A percentile compares a stretch with the other conserved stretches of the same genome.
Conservation (phyloP, 2,329 filamentous ascomycete species). For the Aspergillus brasiliensis region DNA sequence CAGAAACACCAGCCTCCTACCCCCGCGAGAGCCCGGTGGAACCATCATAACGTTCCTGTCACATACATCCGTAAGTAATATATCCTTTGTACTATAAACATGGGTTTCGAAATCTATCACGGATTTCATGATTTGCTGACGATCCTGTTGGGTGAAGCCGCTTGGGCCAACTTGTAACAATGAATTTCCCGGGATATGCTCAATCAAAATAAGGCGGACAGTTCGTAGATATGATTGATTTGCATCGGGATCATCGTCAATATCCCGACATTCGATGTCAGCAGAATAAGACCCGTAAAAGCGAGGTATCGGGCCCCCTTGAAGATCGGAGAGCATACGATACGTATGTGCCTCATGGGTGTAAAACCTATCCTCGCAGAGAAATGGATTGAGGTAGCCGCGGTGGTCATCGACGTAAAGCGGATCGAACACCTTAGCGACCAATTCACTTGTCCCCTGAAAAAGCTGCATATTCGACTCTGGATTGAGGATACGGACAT, state of each 20-base stretch:
- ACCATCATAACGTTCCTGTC: neutral
- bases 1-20: neutral
- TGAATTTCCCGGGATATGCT: neutral
- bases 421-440: neutral
- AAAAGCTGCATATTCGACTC: neutral
- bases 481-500: neutral
- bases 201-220: neutral
- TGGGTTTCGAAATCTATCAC: neutral
- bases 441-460: neutral
- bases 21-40: neutral
- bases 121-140: neutral
- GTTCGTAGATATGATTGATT: neutral
- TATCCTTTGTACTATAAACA: neutral
- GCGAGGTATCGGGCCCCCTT: neutral
- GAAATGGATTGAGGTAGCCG: neutral
- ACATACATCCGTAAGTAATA: neutral
- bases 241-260: neutral
- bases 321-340: neutral
- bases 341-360: slow-evolving; percentile 4
- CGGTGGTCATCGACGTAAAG: neutral
- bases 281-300: neutral
- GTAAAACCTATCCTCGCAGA: neutral
- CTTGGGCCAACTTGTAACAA: neutral
- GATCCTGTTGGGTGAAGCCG: neutral
- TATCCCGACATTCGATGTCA: neutral